A percentile compares a stretch with the other conserved stretches of the same genome.
Conservation (phyloP, 2,329 filamentous ascomycete species). For the Cryphonectria naterciae region DNA sequence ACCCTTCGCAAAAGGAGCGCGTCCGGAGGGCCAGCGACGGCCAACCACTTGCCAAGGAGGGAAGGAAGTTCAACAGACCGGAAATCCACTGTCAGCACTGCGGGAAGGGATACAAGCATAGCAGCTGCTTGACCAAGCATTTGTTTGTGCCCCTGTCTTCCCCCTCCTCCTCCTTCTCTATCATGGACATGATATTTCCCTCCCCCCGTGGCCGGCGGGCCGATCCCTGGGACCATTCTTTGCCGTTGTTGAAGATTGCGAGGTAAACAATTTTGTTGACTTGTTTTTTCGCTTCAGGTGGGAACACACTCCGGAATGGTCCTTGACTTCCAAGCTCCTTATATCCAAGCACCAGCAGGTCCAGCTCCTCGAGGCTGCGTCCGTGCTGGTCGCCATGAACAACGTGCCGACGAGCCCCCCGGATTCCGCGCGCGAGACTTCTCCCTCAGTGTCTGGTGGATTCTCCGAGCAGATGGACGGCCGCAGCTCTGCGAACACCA, state of each 20-base stretch:
- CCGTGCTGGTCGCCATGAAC: conserved; percentile 94
- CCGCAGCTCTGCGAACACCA: conserved; percentile 87
- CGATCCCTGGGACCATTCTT: conserved; percentile 17
- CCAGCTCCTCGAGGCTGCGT: conserved; percentile 93
- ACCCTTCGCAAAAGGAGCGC: conserved; percentile 53
- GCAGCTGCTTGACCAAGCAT: conserved; percentile 99
- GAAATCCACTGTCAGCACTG: conserved; percentile 97
- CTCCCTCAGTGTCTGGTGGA: conserved; percentile 74
- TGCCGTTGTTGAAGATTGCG: conserved; percentile 40
- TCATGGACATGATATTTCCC: conserved; percentile 38
- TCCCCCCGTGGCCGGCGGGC: conserved; percentile 33
- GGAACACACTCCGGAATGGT: conserved; percentile 99
- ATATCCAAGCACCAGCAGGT: conserved; percentile 99
- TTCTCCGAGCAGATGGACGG: conserved; percentile 79
- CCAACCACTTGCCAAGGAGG: conserved; percentile 78
- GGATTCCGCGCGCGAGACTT: conserved; percentile 69
- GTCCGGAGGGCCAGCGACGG: conserved; percentile 79
- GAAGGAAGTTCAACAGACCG: conserved; percentile 76
- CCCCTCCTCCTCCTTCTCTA: conserved; percentile 49
- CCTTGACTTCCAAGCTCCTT: conserved; percentile 92
- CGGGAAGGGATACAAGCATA: conserved; percentile 99
- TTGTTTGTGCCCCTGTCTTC: conserved; percentile 83
- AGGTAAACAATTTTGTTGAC: conserved; percentile 46
- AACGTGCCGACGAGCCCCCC: conserved; percentile 59
- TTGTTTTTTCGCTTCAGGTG: conserved; percentile 68